Evolutionary conservation across 1,284 basidiomycete genomes (phyloP).

Genomic region (Cystobasidium pallidum): DNA sequence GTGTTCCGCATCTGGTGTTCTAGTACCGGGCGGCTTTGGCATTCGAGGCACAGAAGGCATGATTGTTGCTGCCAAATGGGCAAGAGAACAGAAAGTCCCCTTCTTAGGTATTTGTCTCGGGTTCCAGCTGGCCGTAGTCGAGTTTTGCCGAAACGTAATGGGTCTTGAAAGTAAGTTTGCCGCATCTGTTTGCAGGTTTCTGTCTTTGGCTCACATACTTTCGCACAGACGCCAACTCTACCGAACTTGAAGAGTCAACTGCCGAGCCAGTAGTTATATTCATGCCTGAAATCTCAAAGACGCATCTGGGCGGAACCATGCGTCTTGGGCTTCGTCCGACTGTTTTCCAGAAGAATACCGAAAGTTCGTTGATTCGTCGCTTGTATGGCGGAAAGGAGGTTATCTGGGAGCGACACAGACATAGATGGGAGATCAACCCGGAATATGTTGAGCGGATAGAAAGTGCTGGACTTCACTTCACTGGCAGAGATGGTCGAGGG

Average conservation of each 20-base stretch:
- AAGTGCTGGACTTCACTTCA: conserved; percentile 75
- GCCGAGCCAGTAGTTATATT: conserved; percentile 82
- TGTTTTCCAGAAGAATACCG: conserved; percentile 70
- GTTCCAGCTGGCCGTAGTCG: conserved; percentile 95
- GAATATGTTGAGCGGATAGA: conserved; percentile 76
- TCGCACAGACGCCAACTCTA: conserved; percentile 9
- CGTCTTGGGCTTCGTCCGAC: conserved; percentile 92
- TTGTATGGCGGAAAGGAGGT: conserved; percentile 82
- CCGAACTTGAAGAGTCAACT: conserved; percentile 71
- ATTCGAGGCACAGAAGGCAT: conserved; percentile 93
- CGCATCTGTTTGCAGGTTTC: too few species aligned
- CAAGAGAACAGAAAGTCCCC: conserved; percentile 89
- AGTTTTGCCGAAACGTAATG: conserved; percentile 88
- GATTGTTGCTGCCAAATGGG: conserved; percentile 96
- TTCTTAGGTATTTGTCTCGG: conserved; percentile 97
- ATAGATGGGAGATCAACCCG: conserved; percentile 97
- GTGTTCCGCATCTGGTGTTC: conserved; percentile 87
- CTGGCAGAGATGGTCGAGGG: conserved; percentile 91
- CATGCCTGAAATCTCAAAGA: conserved; percentile 99
- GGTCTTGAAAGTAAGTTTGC: conserved; percentile 65
- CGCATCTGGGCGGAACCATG: conserved; percentile 99
- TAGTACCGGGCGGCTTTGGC: conserved; percentile 95
- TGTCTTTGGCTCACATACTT: not conserved
- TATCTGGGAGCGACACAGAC: conserved; percentile 97
- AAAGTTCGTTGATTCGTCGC: conserved; percentile 71